Conservation (phyloP, 352 stramenopile species). For the Phytophthora niederhauseri region DNA sequence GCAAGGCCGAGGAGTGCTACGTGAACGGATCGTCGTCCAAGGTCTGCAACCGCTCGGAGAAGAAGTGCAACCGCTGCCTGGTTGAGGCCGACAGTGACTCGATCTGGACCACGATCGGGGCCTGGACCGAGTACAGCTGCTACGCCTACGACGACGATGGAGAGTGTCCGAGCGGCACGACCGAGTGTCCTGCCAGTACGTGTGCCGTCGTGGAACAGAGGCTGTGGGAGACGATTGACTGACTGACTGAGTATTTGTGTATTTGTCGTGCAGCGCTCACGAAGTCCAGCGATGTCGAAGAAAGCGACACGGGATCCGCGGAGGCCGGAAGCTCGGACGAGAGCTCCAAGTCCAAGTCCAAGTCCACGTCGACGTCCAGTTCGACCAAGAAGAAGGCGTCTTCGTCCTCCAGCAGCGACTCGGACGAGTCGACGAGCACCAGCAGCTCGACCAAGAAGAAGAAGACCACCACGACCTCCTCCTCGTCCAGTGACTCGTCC, state of each 20-base stretch:
- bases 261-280: conserved; percentile 19
- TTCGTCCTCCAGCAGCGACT: conserved; percentile 36
- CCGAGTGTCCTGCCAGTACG: conserved; percentile 46
- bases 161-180: conserved; percentile 46
- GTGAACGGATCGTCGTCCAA: conserved; percentile 50
- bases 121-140: conserved; percentile 53
- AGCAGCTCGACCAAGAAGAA: conserved; percentile 28
- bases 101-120: conserved; percentile 23
- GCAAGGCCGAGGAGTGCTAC: conserved; percentile 46
- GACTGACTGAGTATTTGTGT: conserved; percentile 4
- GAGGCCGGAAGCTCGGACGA: conserved; percentile 22
- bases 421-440: conserved; percentile 33
- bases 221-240: background rate
- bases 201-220: background rate
- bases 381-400: conserved; percentile 35
- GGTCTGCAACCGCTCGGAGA: conserved; percentile 49
- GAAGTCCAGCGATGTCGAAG: conserved; percentile 15
- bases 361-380: background rate
- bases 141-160: conserved; percentile 40
- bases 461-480: conserved; percentile 25
- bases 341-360: conserved; percentile 22
- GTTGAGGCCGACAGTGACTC: conserved; percentile 33
- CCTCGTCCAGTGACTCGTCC: conserved; percentile 32
- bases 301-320: conserved; percentile 28
- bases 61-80: conserved; percentile 55